These are phyloP conservation scores for Lepiota venenata DNA, from an alignment of 768 basidiomycete species.

Conservation along the genomic window DNA sequence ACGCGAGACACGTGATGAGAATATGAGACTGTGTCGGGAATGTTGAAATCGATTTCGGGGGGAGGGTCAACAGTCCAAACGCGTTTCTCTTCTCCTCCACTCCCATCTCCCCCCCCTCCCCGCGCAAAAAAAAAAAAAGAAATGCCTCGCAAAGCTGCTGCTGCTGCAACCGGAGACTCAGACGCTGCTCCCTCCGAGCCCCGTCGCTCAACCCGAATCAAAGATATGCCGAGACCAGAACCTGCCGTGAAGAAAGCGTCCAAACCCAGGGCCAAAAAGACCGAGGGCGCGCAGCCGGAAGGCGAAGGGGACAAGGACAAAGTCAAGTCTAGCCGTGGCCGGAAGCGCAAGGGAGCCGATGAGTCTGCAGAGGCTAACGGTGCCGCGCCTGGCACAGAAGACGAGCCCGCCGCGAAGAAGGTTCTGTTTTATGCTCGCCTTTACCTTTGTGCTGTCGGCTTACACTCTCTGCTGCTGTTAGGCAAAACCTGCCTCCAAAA, in stretches of 20 bases:
- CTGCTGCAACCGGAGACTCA: conserved; percentile 35
- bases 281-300: conserved; percentile 34
- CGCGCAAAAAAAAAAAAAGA: conserved; percentile 12
- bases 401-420: conserved; percentile 62
- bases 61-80: too few relatives aligned
- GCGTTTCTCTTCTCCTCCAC: conserved; percentile 21
- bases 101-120: conserved; percentile 1
- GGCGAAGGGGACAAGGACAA: conserved; percentile 49
- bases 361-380: conserved; percentile 29
- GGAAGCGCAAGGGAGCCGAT: conserved; percentile 42
- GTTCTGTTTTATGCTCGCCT: conserved; percentile 26
- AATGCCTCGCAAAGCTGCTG: conserved; percentile 74
- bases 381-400: conserved; percentile 29
- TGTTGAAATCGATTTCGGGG: conserved; percentile 30
- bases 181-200: conserved; percentile 43
- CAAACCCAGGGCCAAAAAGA: conserved; percentile 61
- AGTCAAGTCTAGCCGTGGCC: conserved; percentile 41
- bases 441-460: neutral
- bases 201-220: conserved; percentile 74
- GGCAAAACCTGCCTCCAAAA: conserved; percentile 44
- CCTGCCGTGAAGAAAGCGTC: conserved; percentile 54
- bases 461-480: conserved; percentile 14
- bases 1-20: conserved; percentile 33
- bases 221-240: conserved; percentile 60
- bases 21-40: conserved; percentile 23